Conservation (phyloP, 2,329 filamentous ascomycete genomes). For the Thermoascus crustaceus region DNA sequence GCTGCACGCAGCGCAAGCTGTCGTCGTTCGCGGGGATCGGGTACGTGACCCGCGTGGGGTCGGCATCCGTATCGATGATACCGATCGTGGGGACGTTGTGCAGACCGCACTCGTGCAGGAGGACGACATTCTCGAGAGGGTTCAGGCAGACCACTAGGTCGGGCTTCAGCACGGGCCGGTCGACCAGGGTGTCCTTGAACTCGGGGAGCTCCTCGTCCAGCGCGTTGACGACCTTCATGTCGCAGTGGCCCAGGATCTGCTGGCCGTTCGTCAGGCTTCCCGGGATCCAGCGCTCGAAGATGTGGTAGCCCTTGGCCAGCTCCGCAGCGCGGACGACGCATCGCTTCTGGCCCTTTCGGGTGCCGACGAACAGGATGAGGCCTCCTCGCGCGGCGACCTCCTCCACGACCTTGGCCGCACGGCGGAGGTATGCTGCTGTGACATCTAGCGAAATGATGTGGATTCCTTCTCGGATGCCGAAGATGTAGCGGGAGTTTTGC, state of each 20-base stretch:
- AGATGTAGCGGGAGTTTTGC: constrained; percentile 87
- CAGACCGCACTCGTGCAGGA: constrained; percentile 84
- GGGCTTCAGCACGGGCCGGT: constrained; percentile 63
- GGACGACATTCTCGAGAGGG: constrained; percentile 80
- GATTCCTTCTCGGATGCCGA: constrained; percentile 75
- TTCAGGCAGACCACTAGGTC: constrained; percentile 92
- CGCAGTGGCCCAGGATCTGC: constrained; percentile 67
- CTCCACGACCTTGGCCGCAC: constrained; percentile 84
- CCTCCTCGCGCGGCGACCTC: constrained; percentile 77
- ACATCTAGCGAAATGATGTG: constrained; percentile 90
- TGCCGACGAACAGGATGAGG: constrained; percentile 84
- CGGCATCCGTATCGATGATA: constrained; percentile 84
- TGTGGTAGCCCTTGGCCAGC: constrained; percentile 69
- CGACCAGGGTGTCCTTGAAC: constrained; percentile 57
- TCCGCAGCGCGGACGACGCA: constrained; percentile 73
- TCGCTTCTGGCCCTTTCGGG: constrained; percentile 69
- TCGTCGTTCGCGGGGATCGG: constrained; percentile 96
- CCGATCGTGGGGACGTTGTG: constrained; percentile 90
- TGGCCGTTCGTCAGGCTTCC: constrained; percentile 89
- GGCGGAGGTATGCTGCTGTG: constrained; percentile 81
- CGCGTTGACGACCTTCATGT: constrained; percentile 68
- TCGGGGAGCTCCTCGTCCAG: constrained; percentile 56
- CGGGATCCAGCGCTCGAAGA: constrained; percentile 89
- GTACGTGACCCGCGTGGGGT: constrained; percentile 92
- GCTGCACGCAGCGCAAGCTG: constrained; percentile 71